Base-by-base conservation (phyloP, 306 rosid genomes). In the Hylodesmum podocarpum region DNA sequence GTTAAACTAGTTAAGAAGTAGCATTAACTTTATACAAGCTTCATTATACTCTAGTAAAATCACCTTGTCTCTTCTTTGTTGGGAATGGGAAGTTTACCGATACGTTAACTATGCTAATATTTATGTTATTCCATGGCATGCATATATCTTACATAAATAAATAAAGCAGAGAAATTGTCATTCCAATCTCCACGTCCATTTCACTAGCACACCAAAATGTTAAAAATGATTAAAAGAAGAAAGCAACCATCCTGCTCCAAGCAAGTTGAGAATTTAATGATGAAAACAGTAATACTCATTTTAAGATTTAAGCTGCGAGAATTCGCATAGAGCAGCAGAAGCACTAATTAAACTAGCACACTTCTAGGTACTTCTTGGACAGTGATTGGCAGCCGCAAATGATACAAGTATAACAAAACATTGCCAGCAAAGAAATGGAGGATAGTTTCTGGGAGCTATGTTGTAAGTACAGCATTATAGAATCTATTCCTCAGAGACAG, bases 141-240 rank as follows among this genome's bases (percentile, higher is more conserved):
- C 14, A 59, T 18, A 59, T 44, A 18, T 29, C 4, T 50, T 4
- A 14, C 5, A 22, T 57, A 54, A 54, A 53, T 24, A 25, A 19
- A 14, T 6, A 10, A 55, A 77, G 18, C 39, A 25, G 33, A 37
- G 67, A 51, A 37, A 12, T 18, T 8, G 49, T 24, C 39, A 72
- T 28, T n/a, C 29, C 31, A 36, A 24, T 12, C 55, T 29, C 68
- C 50, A 40, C 3, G 70, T 31, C 21, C 44, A 68, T 40, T 55
- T 34, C 29, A 55, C 12, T 14, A 21, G 24, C 67, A 40, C 13
- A 15, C 72, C 25, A 68, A 43, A 31, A 43, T 18, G 39, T 43
- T 31, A 43, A n/a, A 66, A 81, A 81, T 5, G 68, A 49, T 70
- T 44, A 18, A 61, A 61, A 49, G 21, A 76, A 62, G 50, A 72